Percentiles rank a stretch among this genome's conserved stretches.
These are phyloP conservation scores for Myriosclerotinia duriaeana DNA, from an alignment of 2,329 filamentous ascomycete species.

Conservation along the genomic window DNA sequence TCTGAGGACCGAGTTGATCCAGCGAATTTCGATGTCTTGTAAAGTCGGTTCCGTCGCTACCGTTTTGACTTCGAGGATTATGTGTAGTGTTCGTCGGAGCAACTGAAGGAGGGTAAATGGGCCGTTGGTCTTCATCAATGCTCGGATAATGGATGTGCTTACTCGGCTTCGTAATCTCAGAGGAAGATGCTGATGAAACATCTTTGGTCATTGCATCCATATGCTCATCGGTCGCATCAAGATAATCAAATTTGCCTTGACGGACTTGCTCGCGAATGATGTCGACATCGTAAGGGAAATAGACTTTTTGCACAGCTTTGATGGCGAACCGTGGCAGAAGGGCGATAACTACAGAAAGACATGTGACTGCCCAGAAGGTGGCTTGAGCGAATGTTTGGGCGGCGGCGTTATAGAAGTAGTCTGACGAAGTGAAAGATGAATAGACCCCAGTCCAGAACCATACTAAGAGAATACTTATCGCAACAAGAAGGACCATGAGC, in stretches of 20 bases:
- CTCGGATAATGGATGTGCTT: slow-evolving; percentile 60
- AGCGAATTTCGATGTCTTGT: slow-evolving; percentile 65
- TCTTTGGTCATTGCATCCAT: slow-evolving; percentile 45
- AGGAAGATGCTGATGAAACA: slow-evolving; percentile 54
- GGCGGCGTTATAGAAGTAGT: slow-evolving; percentile 75
- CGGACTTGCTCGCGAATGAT: slow-evolving; percentile 91
- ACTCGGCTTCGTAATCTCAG: slow-evolving; percentile 51
- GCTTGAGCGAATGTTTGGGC: slow-evolving; percentile 76
- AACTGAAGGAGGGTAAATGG: slow-evolving; percentile 90
- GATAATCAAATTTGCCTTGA: slow-evolving; percentile 76
- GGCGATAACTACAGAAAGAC: slow-evolving; percentile 77
- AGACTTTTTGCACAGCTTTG: slow-evolving; percentile 91
- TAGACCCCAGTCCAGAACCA: slow-evolving; percentile 97
- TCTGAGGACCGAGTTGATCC: slow-evolving; percentile 44
- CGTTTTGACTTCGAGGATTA: slow-evolving; percentile 79
- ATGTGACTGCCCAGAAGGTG: slow-evolving; percentile 82
- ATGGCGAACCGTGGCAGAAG: slow-evolving; percentile 82
- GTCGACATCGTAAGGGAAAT: slow-evolving; percentile 88
- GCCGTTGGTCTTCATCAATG: slow-evolving; percentile 82
- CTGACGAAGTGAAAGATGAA: slow-evolving; percentile 50
- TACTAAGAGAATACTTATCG: slow-evolving; percentile 79
- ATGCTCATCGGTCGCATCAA: slow-evolving; percentile 45
- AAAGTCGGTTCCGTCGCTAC: slow-evolving; percentile 91
- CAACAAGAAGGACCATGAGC: slow-evolving; percentile 82
- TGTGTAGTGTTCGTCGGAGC: slow-evolving; percentile 75